phyloP scores from a whole-genome alignment of 768 basidiomycete genomes.

The Antrodiella citrinella region DNA sequence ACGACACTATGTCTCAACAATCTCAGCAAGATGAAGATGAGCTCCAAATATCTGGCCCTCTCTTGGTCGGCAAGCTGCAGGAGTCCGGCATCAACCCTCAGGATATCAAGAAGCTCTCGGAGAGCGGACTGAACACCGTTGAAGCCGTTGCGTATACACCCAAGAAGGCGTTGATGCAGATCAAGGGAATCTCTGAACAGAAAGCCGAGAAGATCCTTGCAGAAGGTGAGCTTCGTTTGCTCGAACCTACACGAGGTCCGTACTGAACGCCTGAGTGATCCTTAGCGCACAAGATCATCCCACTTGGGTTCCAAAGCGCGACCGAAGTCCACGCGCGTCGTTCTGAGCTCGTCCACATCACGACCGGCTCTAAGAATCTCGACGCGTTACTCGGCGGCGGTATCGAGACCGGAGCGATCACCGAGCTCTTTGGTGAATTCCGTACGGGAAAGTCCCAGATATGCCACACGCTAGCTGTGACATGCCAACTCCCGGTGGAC shows the following conservation, averaged over 20 bases:
- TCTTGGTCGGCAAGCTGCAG: conserved; percentile 77
- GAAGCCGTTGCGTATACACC: conserved; percentile 96
- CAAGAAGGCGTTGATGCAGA: conserved; percentile 82
- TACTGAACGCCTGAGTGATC: background rate
- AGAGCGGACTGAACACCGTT: conserved; percentile 88
- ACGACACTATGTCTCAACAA: conserved; percentile 44
- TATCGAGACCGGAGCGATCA: conserved; percentile 97
- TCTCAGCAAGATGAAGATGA: conserved; percentile 40
- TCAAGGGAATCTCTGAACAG: conserved; percentile 94
- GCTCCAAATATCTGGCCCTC: conserved; percentile 62
- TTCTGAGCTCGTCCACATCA: conserved; percentile 92
- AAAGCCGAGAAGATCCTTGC: conserved; percentile 95
- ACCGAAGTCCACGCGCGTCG: conserved; percentile 95
- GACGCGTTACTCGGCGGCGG: conserved; percentile 96
- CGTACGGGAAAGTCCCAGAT: conserved; percentile 97
- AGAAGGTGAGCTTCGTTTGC: conserved; percentile 56
- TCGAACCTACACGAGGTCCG: conserved; percentile 2
- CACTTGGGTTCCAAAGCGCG: conserved; percentile 95
- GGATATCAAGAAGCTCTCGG: conserved; percentile 91
- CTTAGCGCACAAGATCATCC: conserved; percentile 89
- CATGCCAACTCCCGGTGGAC: conserved; percentile 91
- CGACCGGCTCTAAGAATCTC: conserved; percentile 92
- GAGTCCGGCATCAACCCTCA: conserved; percentile 84
- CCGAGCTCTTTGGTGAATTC: conserved; percentile 97
- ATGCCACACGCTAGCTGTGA: conserved; percentile 96